A percentile compares a stretch with the other conserved stretches of the same genome.
These are phyloP conservation scores for Arbutus unedo DNA, from an alignment of 148 eudicot genomes.

Conservation along the genomic window DNA sequence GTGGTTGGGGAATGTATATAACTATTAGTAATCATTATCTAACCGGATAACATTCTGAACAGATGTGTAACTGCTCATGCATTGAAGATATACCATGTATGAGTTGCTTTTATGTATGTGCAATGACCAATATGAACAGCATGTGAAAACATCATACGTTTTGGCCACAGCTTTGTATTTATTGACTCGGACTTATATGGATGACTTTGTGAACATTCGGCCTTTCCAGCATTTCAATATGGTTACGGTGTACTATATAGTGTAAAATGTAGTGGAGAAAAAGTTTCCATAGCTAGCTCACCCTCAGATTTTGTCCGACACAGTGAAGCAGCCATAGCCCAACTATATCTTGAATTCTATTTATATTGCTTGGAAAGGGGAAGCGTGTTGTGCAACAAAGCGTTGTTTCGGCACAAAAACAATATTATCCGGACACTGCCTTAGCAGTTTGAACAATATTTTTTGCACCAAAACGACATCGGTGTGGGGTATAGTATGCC, in stretches of 20 bases:
- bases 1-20: background rate
- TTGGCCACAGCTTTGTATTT: background rate
- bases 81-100: conserved; percentile 1
- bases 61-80: conserved; percentile 17
- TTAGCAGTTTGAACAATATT: no score
- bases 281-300: no score
- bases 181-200: background rate
- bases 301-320: no score
- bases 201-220: background rate
- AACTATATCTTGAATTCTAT: no score
- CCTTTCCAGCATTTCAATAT: background rate
- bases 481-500: no score
- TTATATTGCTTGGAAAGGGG: no score
- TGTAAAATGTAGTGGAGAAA: no score
- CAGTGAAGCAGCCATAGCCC: no score
- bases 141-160: background rate
- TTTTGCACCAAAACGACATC: no score
- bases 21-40: background rate
- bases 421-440: no score
- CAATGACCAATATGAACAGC: background rate
- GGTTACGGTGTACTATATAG: background rate
- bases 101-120: background rate
- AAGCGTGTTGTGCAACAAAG: no score
- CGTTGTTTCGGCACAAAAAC: no score
- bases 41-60: background rate